Conservation (phyloP, 352 stramenopile genomes). For the Phytophthora melonis region DNA sequence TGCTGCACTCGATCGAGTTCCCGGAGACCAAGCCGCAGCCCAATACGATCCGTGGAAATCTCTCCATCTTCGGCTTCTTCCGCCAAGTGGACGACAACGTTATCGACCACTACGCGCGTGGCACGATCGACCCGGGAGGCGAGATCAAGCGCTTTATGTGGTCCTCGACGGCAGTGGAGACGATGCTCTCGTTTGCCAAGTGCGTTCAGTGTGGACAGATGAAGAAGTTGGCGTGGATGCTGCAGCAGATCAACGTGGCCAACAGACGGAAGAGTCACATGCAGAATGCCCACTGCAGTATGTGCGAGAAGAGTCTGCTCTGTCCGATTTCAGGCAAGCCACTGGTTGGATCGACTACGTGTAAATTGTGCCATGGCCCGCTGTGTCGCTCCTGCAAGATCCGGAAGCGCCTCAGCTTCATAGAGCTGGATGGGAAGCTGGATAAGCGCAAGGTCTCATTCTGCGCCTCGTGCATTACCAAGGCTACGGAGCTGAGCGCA, state of each 20-base stretch:
- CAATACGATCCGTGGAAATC: no score
- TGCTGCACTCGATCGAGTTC: no score
- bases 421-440: slow-evolving; percentile 35
- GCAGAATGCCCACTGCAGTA: slow-evolving; percentile 2
- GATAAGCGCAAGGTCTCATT: slow-evolving; percentile 46
- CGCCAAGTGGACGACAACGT: no score
- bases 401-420: slow-evolving; percentile 42
- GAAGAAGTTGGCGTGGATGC: slow-evolving; percentile 61
- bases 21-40: no score
- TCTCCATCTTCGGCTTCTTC: no score
- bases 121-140: no score
- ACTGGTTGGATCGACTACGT: slow-evolving; percentile 29
- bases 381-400: slow-evolving; percentile 44
- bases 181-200: not conserved
- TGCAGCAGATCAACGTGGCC: slow-evolving; percentile 20
- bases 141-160: not conserved
- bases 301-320: slow-evolving; percentile 18
- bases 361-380: slow-evolving; percentile 36
- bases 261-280: slow-evolving; percentile 12
- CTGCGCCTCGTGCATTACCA: slow-evolving; percentile 45
- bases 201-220: slow-evolving; percentile 60
- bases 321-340: slow-evolving; percentile 19
- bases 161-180: no score
- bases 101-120: no score
- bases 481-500: slow-evolving; percentile 35